Evolutionary conservation across 495 filamentous ascomycete species (phyloP), one percentile per base, ranked within the genome.

Genomic region (Penicillium alfredii): DNA sequence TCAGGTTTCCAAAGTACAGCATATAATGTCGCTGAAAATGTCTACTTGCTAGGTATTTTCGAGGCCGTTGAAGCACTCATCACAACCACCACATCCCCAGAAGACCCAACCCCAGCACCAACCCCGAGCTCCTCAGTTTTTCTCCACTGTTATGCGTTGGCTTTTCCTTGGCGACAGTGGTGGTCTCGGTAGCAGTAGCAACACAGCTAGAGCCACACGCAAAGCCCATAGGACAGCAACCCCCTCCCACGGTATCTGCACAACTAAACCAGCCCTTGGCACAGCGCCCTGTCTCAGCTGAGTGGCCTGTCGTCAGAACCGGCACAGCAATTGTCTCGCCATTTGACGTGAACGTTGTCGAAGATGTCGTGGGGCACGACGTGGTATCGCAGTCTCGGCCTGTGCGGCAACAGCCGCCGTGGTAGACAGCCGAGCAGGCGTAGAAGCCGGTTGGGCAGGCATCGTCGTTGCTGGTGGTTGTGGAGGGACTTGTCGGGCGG

Each of bases 221-320:
- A 55, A 78, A 90, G 12, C 84, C 86, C 14, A 42, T 64, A 3
- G 86, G 87, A 69, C 88, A 95, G 51, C 88, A 95, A 1, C 77
- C 80, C 6, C 88, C 88, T 0, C 80, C 73, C 0, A 65, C 64
- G 8, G 66, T 72, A 4, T 74, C 76, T 0, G 74, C 76, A 37
- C 88, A 95, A 25, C 69, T 72, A 37, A 77, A 85, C 88, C 88
- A 95, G 3, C 88, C 88, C 14, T 35, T 59, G 0, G 86, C 85
- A 44, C 88, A 95, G 16, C 55, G 63, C 7, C 69, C 61, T 5
- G 56, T 56, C 0, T 57, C 44, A 28, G 35, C 6, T 44, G 51
- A 10, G 47, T 58, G 12, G 56, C 50, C 42, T 12, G 63, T 51
- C 20, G 68, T 66, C 7, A 66, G 63, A 0, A 62, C 63, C 0